phyloP scores from a whole-genome alignment of 2,329 filamentous ascomycete genomes.

The Arthroderma sp. region DNA sequence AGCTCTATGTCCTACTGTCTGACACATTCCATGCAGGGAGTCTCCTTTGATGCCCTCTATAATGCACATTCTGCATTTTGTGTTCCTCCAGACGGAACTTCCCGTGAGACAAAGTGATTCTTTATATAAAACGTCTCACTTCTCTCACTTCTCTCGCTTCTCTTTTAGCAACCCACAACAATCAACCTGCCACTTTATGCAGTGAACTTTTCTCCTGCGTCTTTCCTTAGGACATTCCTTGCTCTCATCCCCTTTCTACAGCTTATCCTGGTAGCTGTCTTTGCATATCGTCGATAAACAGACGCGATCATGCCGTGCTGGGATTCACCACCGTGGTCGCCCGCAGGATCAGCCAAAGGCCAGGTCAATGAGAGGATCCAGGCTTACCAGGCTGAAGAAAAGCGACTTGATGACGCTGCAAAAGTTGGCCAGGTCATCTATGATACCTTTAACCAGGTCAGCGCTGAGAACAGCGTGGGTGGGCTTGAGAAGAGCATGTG shows the following conservation, averaged over 20 bases:
- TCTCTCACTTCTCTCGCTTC: background rate
- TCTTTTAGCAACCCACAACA: background rate
- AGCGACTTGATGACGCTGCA: background rate
- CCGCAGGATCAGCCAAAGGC: background rate
- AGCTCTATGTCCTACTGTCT: background rate
- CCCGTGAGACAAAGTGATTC: background rate
- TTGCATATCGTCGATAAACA: background rate
- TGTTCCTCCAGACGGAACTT: background rate
- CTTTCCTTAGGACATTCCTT: too few relatives aligned
- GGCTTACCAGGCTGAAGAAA: background rate
- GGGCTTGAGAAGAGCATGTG: slow-evolving; percentile 12
- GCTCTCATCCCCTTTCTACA: too few relatives aligned
- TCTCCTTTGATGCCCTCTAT: too few relatives aligned
- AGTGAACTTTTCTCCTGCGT: too few relatives aligned
- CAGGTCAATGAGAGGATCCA: background rate
- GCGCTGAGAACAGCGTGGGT: slow-evolving; percentile 3
- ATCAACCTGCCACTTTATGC: too few relatives aligned
- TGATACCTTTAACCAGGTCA: slow-evolving; percentile 12
- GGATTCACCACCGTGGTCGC: too few relatives aligned
- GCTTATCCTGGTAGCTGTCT: background rate
- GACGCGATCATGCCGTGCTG: background rate
- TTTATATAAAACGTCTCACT: background rate
- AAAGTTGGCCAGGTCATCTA: slow-evolving; percentile 6
- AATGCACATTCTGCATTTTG: background rate
- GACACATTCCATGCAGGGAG: too few relatives aligned